Evolutionary conservation across 2,329 filamentous ascomycete genomes (phyloP).

Genomic region (Ceratocystis lukuohia): DNA sequence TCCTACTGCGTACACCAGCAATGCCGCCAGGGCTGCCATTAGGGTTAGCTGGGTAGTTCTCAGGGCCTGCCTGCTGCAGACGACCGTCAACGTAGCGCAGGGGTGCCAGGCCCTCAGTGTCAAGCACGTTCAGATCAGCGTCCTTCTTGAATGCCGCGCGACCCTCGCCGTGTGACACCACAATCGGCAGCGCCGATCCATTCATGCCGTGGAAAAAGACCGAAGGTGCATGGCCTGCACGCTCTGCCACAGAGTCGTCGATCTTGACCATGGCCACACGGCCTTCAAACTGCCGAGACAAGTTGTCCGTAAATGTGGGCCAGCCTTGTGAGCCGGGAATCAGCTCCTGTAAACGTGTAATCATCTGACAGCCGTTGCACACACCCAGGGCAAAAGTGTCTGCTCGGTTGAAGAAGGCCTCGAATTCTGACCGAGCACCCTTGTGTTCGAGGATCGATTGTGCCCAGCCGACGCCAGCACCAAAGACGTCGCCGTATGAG

Average conservation of each 20-base stretch:
- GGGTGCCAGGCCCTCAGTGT: conserved; percentile 47
- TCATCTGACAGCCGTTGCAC: conserved; percentile 96
- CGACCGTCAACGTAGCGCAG: conserved; percentile 78
- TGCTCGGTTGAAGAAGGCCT: conserved; percentile 68
- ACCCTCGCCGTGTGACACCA: conserved; percentile 83
- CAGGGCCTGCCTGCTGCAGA: conserved; percentile 50
- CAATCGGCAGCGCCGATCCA: conserved; percentile 69
- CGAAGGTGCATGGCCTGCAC: conserved; percentile 36
- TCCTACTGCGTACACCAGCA: conserved; percentile 60
- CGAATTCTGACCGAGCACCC: conserved; percentile 61
- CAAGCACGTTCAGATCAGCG: conserved; percentile 33
- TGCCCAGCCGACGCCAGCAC: conserved; percentile 93
- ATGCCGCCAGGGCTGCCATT: conserved; percentile 76
- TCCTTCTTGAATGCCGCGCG: conserved; percentile 56
- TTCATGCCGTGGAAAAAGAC: conserved; percentile 87
- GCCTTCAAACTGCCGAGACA: conserved; percentile 78
- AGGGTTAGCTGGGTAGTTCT: conserved; percentile 73
- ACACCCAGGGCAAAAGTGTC: conserved; percentile 91
- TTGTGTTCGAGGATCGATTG: conserved; percentile 82
- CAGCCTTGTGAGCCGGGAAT: conserved; percentile 75
- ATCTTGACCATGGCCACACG: conserved; percentile 73
- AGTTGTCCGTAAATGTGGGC: conserved; percentile 78
- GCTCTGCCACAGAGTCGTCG: conserved; percentile 25
- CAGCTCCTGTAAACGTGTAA: conserved; percentile 62
- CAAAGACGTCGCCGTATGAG: conserved; percentile 70